A percentile compares a stretch with the other conserved stretches of the same genome.
phyloP scores from a whole-genome alignment of 768 basidiomycete genomes.

The Scleroderma bovista region DNA sequence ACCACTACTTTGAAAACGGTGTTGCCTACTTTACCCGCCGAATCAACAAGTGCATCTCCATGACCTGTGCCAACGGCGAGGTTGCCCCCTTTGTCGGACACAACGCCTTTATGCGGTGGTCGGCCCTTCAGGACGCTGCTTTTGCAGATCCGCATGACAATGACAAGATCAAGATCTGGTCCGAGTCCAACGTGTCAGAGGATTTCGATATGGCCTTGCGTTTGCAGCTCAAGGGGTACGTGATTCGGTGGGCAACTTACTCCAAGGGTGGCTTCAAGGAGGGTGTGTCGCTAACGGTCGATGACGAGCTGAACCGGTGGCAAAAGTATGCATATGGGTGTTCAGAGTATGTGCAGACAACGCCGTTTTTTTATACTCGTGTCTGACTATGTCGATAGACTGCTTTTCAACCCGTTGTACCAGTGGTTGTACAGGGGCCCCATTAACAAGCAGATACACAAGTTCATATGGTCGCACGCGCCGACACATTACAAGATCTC shows the following conservation, averaged over 20 bases:
- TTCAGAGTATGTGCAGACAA: conserved; percentile 38
- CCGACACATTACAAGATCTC: conserved; percentile 81
- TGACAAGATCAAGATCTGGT: conserved; percentile 74
- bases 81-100: conserved; percentile 78
- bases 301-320: conserved; percentile 91
- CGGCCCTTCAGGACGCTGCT: conserved; percentile 80
- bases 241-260: conserved; percentile 82
- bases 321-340: conserved; percentile 80
- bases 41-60: conserved; percentile 79
- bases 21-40: conserved; percentile 84
- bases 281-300: conserved; percentile 83
- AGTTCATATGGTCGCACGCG: conserved; percentile 70
- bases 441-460: conserved; percentile 74
- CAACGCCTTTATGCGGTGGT: conserved; percentile 88
- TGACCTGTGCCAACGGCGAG: conserved; percentile 77
- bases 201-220: conserved; percentile 66
- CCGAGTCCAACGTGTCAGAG: conserved; percentile 60
- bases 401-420: conserved; percentile 80
- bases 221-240: conserved; percentile 60
- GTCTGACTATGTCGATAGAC: conserved; percentile 43
- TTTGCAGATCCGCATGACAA: conserved; percentile 48
- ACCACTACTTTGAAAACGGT: conserved; percentile 89
- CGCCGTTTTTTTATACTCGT: not conserved
- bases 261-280: conserved; percentile 84
- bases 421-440: conserved; percentile 78